Evolutionary conservation across 148 eudicot species (phyloP), one percentile per base, ranked within the genome.

Genomic region (Rhododendron griersonianum): DNA sequence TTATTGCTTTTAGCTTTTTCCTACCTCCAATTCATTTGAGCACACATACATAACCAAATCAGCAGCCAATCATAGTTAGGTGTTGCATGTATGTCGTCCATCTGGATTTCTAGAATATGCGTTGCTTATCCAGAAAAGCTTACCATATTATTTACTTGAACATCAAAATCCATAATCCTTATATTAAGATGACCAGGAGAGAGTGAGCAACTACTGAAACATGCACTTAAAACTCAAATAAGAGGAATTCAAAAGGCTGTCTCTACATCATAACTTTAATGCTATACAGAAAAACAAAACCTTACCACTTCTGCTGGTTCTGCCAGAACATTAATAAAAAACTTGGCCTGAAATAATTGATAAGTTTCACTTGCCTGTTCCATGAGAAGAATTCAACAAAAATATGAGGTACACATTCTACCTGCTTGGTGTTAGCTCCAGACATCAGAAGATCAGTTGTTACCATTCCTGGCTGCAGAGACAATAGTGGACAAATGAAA

Each of bases 371-470:
- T 48, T 83, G 50, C 61, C 39, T 30, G 7, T 81, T 80, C 28
- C 25, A 41, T 45, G 61, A 41, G 69, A 67, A 48, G 10, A 53
- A 59, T 55, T 45, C 19, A 11, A 71, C 85, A 53, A 73, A 25
- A 73, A 41, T 44, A 50, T 0, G 9, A 51, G 25, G 5, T 44
- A 73, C 11, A 84, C 18, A 59, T 37, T 33, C 50, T 84, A 94
- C 99, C 98, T 96, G 99, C 87, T 96, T 96, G 25, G 99, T 95
- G 80, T 89, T 92, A 84, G 99, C 99, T 73, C 99, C 98, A 21
- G 99, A 92, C 98, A 96, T 96, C 82, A 96, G 90, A 84, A 96
- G 99, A 92, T 96, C 99, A 78, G 99, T 95, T 74, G 98, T 94
- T 39, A 96, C 98, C 99, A 96, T 96, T 87, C 98, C 99, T 41